Percentiles rank a stretch among this genome's conserved stretches.
These are phyloP conservation scores for Heterobasidion irregulare DNA, from an alignment of 1,284 basidiomycete species.

Conservation along the genomic window DNA sequence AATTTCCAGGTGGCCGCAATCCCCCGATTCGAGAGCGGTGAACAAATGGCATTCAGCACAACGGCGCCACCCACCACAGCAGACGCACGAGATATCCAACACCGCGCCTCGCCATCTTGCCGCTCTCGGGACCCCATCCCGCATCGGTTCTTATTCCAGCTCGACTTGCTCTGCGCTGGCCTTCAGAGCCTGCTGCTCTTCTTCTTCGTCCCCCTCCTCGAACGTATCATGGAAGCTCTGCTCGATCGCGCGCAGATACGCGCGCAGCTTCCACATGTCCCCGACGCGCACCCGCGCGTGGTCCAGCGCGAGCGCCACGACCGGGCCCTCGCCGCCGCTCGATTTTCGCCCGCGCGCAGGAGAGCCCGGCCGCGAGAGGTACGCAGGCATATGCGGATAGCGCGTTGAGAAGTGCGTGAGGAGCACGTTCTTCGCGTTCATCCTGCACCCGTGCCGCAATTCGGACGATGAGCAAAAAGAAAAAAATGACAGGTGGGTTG, in stretches of 20 bases:
- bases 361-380: constrained; percentile 3
- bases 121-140: neutral
- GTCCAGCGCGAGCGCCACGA: constrained; percentile 77
- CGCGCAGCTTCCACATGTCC: constrained; percentile 75
- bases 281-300: constrained; percentile 64
- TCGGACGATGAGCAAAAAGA: neutral
- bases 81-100: neutral
- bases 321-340: constrained; percentile 17
- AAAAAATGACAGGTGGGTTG: neutral
- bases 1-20: too few relatives aligned
- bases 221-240: constrained; percentile 52
- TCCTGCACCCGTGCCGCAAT: constrained; percentile 33
- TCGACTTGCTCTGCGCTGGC: constrained; percentile 2
- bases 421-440: constrained; percentile 77
- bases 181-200: constrained; percentile 17
- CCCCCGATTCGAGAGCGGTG: too few relatives aligned
- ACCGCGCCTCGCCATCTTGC: neutral
- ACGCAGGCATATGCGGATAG: constrained; percentile 76
- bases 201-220: constrained; percentile 46
- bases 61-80: neutral
- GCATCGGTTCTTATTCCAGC: neutral
- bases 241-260: constrained; percentile 69
- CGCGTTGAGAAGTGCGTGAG: constrained; percentile 95
- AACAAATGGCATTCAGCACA: too few relatives aligned
- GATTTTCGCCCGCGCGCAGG: neutral